Conservation (phyloP, 768 basidiomycete species). For the Tricholoma bakamatsutake region DNA sequence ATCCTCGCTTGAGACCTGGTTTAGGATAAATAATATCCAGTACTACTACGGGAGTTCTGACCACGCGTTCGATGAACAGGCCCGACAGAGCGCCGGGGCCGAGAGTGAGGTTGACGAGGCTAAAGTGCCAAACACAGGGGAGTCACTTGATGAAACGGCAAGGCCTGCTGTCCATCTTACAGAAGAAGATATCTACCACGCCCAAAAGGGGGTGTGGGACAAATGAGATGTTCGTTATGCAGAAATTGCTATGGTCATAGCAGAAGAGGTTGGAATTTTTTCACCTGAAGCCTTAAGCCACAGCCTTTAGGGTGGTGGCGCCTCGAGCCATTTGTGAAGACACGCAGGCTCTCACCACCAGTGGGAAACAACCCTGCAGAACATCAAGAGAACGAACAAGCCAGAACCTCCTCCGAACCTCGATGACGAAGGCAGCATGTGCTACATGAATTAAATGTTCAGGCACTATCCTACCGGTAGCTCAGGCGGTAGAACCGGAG, state of each 20-base stretch:
- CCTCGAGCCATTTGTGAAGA: background rate
- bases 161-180: background rate
- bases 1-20: background rate
- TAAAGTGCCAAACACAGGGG: background rate
- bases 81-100: too few species aligned
- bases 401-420: background rate
- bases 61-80: background rate
- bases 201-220: background rate
- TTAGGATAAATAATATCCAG: slow-evolving; percentile 23
- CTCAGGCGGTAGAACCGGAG: background rate
- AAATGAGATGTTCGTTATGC: background rate
- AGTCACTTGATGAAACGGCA: background rate
- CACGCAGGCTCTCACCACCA: background rate
- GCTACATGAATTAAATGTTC: background rate
- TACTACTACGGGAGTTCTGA: slow-evolving; percentile 28
- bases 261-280: background rate
- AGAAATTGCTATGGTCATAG: background rate
- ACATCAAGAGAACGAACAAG: background rate
- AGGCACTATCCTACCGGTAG: background rate
- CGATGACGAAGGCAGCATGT: background rate
- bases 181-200: background rate
- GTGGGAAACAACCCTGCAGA: background rate
- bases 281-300: background rate
- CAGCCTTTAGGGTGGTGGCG: background rate
- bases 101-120: background rate